Evolutionary conservation across 306 rosid genomes (phyloP), one percentile per base, ranked within the genome.

Genomic region (Gillenia trifoliata): DNA sequence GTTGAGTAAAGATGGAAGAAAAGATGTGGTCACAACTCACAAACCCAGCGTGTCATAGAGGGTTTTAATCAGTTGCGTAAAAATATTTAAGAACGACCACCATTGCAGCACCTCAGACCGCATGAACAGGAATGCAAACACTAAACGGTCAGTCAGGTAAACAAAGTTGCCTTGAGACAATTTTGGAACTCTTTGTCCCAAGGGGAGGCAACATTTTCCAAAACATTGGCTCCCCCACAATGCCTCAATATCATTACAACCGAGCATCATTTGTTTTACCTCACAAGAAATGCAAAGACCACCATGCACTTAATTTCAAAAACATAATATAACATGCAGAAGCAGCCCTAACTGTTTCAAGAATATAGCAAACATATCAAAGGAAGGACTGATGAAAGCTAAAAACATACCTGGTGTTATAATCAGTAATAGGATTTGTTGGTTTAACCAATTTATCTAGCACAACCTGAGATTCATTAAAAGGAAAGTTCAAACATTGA

Each of bases 361-460:
- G 16, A 57, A 15, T 38, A 47, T 8, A 29, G 43, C 66, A 57
- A 57, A 63, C 26, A 64, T 49, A 57, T 31, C 30, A 77, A 40
- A 29, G 64, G 72, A 60, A 40, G 64, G 72, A 60, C 34, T 45
- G 29, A 45, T 7, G n/a, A 45, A 45, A 65, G 68, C 29, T 70
- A 38, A 29, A 66, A 82, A 50, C 40, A 45, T 83, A 90, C 99
- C 99, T 92, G 79, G 99, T 94, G 75, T 92, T 92, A 85, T 94
- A 92, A 79, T 94, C 96, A 65, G 12, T 65, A 43, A 94, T 94
- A 64, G 83, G 80, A 71, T 94, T 94, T 75, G 89, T 82, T 22
- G 99, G 99, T 80, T 90, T 92, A 74, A 94, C 99, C 90, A 94
- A 81, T 74, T 90, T 85, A 88, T 94, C 99, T 50, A 92, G 87